Base-by-base conservation (phyloP, 768 basidiomycete genomes). In the Psilocybe cubensis region DNA sequence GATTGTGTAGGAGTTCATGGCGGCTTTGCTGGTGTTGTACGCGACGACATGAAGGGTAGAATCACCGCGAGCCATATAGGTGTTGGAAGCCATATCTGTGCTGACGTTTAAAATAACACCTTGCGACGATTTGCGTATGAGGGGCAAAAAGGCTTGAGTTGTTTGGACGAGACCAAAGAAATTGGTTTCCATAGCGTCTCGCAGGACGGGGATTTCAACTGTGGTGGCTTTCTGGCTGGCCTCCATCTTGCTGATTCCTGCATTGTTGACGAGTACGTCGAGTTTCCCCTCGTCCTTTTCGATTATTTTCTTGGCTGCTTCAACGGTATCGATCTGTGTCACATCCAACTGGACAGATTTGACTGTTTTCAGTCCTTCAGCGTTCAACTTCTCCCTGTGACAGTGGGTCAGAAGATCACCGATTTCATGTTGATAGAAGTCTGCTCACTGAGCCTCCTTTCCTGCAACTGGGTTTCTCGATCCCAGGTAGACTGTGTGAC, bases 21-120 rank as follows among this genome's bases (percentile, higher is more conserved):
- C 89, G 0, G 83, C 87, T 72, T 90, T 90, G 58, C 83, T 86
- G 1, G 87, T 84, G 62, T 89, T 89, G 66, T 89, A 90, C 7
- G 79, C 79, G 24, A 75, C 72, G 20, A 71, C 52, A 62, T 79
- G 76, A 12, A 75, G 57, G 21, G 38, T 12, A 2, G 70, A 62
- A 25, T 74, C 61, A 3, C 70, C 68, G 20, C 62, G 56, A 6
- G 79, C 71, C 63, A 76, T 74, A 41, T 55, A 54, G 0, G 67
- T 52, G 63, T 79, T 82, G 20, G 79, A 80, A 1, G 77, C 75
- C 77, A 82, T 78, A 65, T 79, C 78, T 12, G 71, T 72, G 25
- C 68, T 66, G 21, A 82, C 77, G 52, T 78, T 76, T 53, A 79
- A 54, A 52, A 81, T 77, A 17, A 75, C 72, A 6, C 70, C 75